Percentiles rank a stretch among this genome's conserved stretches.
These are phyloP conservation scores for Xerocomus alliaceus DNA, from an alignment of 1,284 basidiomycete genomes.

Conservation along the genomic window DNA sequence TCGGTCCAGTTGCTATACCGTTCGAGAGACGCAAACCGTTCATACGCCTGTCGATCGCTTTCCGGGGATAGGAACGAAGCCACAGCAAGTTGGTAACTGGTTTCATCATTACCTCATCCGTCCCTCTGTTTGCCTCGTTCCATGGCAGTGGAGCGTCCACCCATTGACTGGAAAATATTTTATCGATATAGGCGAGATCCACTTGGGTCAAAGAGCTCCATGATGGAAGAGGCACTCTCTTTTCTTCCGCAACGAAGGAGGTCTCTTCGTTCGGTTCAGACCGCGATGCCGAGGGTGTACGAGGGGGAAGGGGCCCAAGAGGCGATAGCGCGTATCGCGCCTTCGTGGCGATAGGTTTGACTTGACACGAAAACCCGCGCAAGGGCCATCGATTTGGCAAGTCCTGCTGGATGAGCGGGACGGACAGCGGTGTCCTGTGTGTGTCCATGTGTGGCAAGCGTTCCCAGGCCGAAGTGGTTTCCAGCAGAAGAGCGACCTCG, in stretches of 20 bases:
- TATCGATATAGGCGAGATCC: slow-evolving; percentile 29
- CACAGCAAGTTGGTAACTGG: slow-evolving; percentile 12
- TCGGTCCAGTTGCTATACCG: slow-evolving; percentile 8
- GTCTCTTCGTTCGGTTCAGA: too few relatives aligned
- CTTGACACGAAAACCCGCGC: slow-evolving; percentile 20
- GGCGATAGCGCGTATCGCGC: slow-evolving; percentile 44
- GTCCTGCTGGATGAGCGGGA: slow-evolving; percentile 20
- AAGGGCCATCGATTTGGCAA: slow-evolving; percentile 23
- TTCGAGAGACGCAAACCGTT: slow-evolving; percentile 15
- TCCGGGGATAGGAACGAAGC: slow-evolving; percentile 31
- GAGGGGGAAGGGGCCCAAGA: too few relatives aligned
- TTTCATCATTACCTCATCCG: slow-evolving; percentile 31
- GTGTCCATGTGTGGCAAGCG: slow-evolving; percentile 28
- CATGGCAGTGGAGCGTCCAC: slow-evolving; percentile 16
- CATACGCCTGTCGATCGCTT: slow-evolving; percentile 33
- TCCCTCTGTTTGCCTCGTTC: slow-evolving; percentile 1
- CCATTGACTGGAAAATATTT: slow-evolving; percentile 25
- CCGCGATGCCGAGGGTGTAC: too few relatives aligned
- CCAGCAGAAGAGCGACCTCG: slow-evolving; percentile 24
- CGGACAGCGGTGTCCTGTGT: slow-evolving; percentile 21
- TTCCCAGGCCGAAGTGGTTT: slow-evolving; percentile 21
- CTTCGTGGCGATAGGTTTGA: background rate
- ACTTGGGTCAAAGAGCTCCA: background rate
- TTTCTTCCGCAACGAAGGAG: too few relatives aligned
- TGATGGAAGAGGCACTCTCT: slow-evolving; percentile 18